Evolutionary conservation across 495 filamentous ascomycete genomes (phyloP), one percentile per base, ranked within the genome.

Genomic region (Penicillium lividum): DNA sequence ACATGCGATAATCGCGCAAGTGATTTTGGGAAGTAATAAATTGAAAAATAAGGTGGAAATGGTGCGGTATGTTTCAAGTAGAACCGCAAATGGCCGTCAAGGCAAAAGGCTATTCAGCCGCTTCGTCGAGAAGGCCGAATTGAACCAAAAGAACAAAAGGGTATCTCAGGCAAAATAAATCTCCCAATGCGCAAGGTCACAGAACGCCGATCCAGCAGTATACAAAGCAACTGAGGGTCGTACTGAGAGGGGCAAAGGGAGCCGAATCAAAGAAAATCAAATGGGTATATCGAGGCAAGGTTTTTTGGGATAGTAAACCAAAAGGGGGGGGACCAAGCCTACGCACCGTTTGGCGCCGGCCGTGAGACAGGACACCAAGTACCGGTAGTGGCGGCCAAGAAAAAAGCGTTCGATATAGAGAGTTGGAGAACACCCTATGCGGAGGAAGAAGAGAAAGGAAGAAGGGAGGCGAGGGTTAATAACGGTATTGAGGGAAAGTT

Each of bases 321-420:
- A 67, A 52, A 67, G 72, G 76, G 76, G 68, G 72, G 76, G 76
- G 75, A 76, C 73, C 74, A 76, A 79, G 75, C 76, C 77, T 78
- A 80, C 74, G 77, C 77, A 80, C 77, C 77, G 76, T 79, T 78
- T 80, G 77, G 77, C 77, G 77, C 77, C 77, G 76, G 77, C 71
- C 77, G 76, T 77, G 70, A 80, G 75, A 80, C 76, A 79, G 77
- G 77, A 79, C 77, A 80, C 77, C 77, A 78, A 77, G 71, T 71
- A 78, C 73, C 76, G 77, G 76, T 76, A 78, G 75, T 79, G 77
- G 77, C 76, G 77, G 75, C 77, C 76, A 80, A 75, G 69, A 75
- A 73, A 58, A 70, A 73, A 68, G 65, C 73, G 72, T 70, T 75
- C 73, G 68, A 75, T 72, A 58, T 67, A 63, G 59, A 57, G 65